Percentiles rank a stretch among this genome's conserved stretches.
Evolutionary conservation across 2,329 filamentous ascomycete genomes (phyloP).

Genomic region (Colletotrichum abscissum): DNA sequence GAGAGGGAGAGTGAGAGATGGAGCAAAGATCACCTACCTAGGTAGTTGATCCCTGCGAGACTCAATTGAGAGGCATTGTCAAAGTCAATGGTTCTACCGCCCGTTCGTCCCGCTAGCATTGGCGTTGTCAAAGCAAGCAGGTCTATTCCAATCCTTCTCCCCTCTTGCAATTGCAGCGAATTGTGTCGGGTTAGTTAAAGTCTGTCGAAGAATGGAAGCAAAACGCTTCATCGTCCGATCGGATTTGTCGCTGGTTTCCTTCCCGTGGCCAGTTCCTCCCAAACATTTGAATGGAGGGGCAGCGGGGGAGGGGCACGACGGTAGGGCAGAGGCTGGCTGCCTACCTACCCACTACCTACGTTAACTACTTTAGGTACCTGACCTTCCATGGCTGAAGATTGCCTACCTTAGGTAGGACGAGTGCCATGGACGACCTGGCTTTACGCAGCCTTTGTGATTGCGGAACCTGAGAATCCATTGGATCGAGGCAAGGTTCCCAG

Average conservation of each 20-base stretch:
- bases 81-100: neutral
- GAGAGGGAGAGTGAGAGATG: no score
- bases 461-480: neutral
- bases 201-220: neutral
- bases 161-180: neutral
- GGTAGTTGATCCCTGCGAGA: neutral
- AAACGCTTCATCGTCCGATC: neutral
- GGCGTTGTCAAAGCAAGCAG: neutral
- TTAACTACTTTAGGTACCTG: neutral
- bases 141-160: neutral
- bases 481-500: neutral
- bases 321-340: neutral
- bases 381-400: neutral
- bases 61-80: constrained; percentile 8
- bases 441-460: neutral
- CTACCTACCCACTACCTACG: no score
- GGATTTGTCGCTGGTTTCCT: no score
- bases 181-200: neutral
- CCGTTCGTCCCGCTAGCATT: neutral
- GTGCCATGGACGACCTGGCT: neutral
- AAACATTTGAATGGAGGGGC: constrained; percentile 3
- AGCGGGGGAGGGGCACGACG: constrained; percentile 14
- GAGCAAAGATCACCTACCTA: neutral
- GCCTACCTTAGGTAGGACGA: neutral
- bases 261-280: neutral